Base-by-base conservation (phyloP, 2,329 filamentous ascomycete genomes). In the Penicillium sp. region DNA sequence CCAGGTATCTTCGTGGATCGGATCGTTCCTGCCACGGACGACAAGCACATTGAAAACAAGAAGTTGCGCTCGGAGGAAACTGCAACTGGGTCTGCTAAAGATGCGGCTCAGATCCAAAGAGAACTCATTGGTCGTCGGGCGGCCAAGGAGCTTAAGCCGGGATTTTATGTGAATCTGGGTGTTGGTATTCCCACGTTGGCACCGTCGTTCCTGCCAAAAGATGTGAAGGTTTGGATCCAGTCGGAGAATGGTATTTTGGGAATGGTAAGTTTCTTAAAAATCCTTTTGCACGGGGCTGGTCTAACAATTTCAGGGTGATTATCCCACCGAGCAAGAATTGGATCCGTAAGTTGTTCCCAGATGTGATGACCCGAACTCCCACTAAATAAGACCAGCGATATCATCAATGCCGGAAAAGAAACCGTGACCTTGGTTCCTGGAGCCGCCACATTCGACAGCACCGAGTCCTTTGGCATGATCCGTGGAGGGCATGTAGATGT, bases 401-500 rank as follows among this genome's bases (percentile, higher is more conserved):
- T 92, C 61, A 88, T 94, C 77, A 95, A 94, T 66, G 91, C 91
- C 0, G 90, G 91, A 56, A 95, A 95, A 71, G 90, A 95, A 72
- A 95, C 90, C 0, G 89, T 92, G 0, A 94, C 91, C 0, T 81
- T 94, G 0, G 77, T 91, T 0, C 87, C 88, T 0, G 91, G 91
- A 1, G 90, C 89, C 0, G 83, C 87, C 0, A 88, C 86, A 10
- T 95, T 94, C 66, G 90, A 91, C 71, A 89, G 85, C 44, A 83
- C 88, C 60, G 91, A 94, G 74, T 92, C 88, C 1, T 95, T 95
- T 68, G 86, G 84, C 65, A 94, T 94, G 91, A 95, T 95, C 65
- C 85, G 91, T 11, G 89, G 90, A 50, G 91, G 91, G 0, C 89
- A 92, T 67, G 87, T 95, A 41, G 87, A 95, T 68, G 87, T 95